Percentiles rank a stretch among this genome's conserved stretches.
phyloP scores from a whole-genome alignment of 768 basidiomycete species.

The Tricholoma matsutake region DNA sequence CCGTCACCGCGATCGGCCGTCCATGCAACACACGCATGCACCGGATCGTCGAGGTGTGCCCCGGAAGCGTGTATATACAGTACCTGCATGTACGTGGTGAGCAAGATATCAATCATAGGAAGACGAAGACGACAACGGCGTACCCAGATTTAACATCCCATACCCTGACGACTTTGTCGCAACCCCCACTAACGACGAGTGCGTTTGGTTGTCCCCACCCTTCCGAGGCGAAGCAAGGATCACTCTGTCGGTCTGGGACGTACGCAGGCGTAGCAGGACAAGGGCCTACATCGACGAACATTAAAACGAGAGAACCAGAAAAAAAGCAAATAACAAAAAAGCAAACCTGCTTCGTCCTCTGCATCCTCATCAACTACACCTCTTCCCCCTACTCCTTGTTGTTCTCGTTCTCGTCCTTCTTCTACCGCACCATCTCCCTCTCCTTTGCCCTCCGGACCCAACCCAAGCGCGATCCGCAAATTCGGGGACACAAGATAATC shows the following conservation, averaged over 20 bases:
- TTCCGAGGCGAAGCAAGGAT: slow-evolving; percentile 61
- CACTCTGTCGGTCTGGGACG: slow-evolving; percentile 38
- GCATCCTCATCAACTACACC: slow-evolving; percentile 7
- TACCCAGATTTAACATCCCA: slow-evolving; percentile 91
- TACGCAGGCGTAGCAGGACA: not conserved
- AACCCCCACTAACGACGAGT: slow-evolving; percentile 87
- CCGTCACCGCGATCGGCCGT: slow-evolving; percentile 85
- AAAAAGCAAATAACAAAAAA: not conserved
- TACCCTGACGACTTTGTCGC: slow-evolving; percentile 87
- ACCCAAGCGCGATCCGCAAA: slow-evolving; percentile 50
- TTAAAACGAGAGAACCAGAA: not conserved
- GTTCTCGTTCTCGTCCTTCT: not conserved
- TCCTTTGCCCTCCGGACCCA: slow-evolving; percentile 19
- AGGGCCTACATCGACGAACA: not conserved
- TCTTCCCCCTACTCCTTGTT: slow-evolving; percentile 5
- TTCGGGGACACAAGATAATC: slow-evolving; percentile 32
- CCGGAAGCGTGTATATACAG: slow-evolving; percentile 75
- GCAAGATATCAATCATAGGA: not conserved
- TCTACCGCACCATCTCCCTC: slow-evolving; percentile 6
- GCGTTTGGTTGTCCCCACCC: slow-evolving; percentile 90
- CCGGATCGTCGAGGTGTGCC: slow-evolving; percentile 88
- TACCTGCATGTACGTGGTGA: slow-evolving; percentile 31
- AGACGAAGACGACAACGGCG: slow-evolving; percentile 17
- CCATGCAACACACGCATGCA: slow-evolving; percentile 87
- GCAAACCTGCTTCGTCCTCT: not conserved